A percentile compares a stretch with the other conserved stretches of the same genome.
phyloP scores from a whole-genome alignment of 805 yeast species.

The Starmera quercuum region DNA sequence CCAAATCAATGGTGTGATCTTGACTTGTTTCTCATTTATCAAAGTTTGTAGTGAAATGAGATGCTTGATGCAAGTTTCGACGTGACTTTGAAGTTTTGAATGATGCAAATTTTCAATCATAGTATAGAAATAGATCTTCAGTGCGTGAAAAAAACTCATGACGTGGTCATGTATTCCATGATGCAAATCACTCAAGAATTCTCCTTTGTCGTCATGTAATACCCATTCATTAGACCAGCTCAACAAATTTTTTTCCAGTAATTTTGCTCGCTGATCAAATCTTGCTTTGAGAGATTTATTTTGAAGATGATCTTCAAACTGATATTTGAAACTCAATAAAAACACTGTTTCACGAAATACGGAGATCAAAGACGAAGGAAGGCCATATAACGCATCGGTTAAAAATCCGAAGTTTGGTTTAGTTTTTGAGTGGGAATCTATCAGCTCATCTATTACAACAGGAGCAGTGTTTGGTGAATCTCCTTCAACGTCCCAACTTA shows the following conservation, averaged over 20 bases:
- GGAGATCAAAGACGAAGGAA: constrained; percentile 72
- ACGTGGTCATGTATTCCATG: constrained; percentile 77
- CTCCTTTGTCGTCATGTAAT: constrained; percentile 28
- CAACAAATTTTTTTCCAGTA: constrained; percentile 42
- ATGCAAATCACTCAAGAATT: constrained; percentile 30
- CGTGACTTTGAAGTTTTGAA: constrained; percentile 50
- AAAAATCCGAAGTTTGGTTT: constrained; percentile 54
- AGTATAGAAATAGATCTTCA: constrained; percentile 64
- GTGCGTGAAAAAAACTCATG: constrained; percentile 67
- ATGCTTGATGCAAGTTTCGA: constrained; percentile 53
- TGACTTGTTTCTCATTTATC: constrained; percentile 40
- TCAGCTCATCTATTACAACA: constrained; percentile 29
- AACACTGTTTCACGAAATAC: constrained; percentile 69
- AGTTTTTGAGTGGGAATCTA: constrained; percentile 28
- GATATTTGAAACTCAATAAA: constrained; percentile 53
- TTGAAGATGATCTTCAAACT: constrained; percentile 21
- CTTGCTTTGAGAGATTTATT: constrained; percentile 1
- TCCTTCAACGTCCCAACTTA: constrained; percentile 21
- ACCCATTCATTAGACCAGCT: constrained; percentile 77
- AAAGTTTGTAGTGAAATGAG: constrained; percentile 54
- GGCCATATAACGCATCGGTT: constrained; percentile 75
- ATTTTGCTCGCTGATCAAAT: constrained; percentile 9
- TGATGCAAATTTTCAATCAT: constrained; percentile 51
- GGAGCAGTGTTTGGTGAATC: constrained; percentile 19
- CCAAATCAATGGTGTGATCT: constrained; percentile 76